Base-by-base conservation (phyloP, 257 asterid species). In the Penstemon davidsonii region DNA sequence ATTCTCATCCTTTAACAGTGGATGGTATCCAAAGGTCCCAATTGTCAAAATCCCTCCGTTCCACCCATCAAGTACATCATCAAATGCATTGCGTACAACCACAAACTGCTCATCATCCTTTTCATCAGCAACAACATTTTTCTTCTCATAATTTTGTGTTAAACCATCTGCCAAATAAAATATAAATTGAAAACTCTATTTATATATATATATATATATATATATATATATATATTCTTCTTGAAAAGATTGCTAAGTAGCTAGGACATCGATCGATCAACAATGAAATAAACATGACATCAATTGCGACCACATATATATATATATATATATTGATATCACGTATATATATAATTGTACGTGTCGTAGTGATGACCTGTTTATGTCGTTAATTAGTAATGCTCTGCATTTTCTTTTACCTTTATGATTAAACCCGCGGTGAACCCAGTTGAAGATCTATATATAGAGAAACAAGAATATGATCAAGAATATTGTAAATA, bases 391-490 rank as follows among this genome's bases (percentile, higher is more conserved):
- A n/a, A n/a, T 15, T 15, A 15, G 18, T 15, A 15, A 1, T 10
- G 13, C 3, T 59, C 39, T 12, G 12, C 37, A 11, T 58, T 10
- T 36, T 10, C 13, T 3, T 0, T 42, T 80, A 84, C 95, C 96
- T 87, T 79, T 84, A 41, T 67, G 80, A 68, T 67, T 51, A 54
- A 79, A 73, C 75, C 80, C 86, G 60, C 95, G 90, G 71, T 89
- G 92, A 76, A 89, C 84, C 96, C 96, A 89, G 54, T 82, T 87
- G 83, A 89, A 89, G 82, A 89, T 87, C 95, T 89, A 76, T 8
- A 55, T 6, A 59, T 7, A 60, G 52, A 63, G 49, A 59, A 45
- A 76, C 8, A 46, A 33, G 68, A 9, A 59, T 15, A 57, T 3
- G 58, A 73, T 19, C 19, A 54, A 61, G 12, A 9, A 10, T 33